Evolutionary conservation across 2,329 filamentous ascomycete genomes (phyloP).

Genomic region (Teratosphaeria epicoccoides): DNA sequence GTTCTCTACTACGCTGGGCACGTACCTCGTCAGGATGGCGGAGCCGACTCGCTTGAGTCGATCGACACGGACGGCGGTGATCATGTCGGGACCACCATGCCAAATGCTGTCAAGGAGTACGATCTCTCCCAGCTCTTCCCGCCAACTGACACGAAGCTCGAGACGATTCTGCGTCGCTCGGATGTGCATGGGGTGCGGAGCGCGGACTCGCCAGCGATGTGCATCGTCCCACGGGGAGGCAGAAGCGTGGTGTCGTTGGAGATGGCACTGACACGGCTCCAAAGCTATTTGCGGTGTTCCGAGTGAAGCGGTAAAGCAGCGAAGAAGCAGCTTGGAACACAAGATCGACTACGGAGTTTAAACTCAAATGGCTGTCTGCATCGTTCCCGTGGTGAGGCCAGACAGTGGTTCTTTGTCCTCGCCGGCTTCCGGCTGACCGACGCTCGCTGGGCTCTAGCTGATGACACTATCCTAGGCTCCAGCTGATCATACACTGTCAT

Average conservation of each 20-base stretch:
- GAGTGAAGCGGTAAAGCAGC: too few relatives aligned
- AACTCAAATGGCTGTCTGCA: too few relatives aligned
- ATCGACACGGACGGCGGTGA: not conserved
- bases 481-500: too few relatives aligned
- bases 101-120: not conserved
- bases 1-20: not conserved
- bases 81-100: not conserved
- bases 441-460: too few relatives aligned
- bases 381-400: too few relatives aligned
- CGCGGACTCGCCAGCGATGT: not conserved
- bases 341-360: too few relatives aligned
- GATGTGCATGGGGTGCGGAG: not conserved
- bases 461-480: too few relatives aligned
- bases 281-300: not conserved
- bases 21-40: too few relatives aligned
- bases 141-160: not conserved
- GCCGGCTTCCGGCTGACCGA: too few relatives aligned
- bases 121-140: not conserved
- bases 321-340: too few relatives aligned
- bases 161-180: not conserved
- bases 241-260: not conserved
- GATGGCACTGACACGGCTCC: not conserved
- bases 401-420: too few relatives aligned
- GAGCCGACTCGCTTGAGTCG: not conserved
- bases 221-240: not conserved